Evolutionary conservation across 495 filamentous ascomycete species (phyloP), one percentile per base, ranked within the genome.

Genomic region (Penicillium silybi): DNA sequence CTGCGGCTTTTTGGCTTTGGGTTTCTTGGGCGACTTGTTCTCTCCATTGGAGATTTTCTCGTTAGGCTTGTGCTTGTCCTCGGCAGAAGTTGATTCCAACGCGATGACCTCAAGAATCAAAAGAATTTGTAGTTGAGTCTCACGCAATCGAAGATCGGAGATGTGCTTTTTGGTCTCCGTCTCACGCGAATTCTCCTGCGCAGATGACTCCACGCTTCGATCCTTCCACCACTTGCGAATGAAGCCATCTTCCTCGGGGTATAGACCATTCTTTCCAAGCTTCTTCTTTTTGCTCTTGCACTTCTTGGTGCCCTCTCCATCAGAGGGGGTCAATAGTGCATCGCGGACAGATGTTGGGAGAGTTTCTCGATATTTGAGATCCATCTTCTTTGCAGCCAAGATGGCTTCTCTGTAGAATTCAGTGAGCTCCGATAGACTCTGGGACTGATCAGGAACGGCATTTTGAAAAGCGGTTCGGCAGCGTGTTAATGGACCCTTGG

Each of bases 401-500:
- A 95, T 79, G 37, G 88, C 76, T 42, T 81, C 80, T 55, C 85
- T 80, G 20, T 96, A 73, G 52, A 86, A 93, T 1, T 76, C 73
- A 41, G 85, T 68, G 3, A 95, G 70, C 41, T 88, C 79, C 3
- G 44, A 40, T 13, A 64, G 46, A 13, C 44, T 51, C 41, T 34
- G 54, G n/a, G 56, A 55, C 42, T 57, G 58, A 20, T 56, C 73
- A 62, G 64, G 73, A 15, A 80, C 75, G 22, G 81, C 73, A 22
- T 80, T 67, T 57, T 87, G 81, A 54, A 95, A 90, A 29, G 83
- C 82, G 42, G 85, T 85, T 47, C 93, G 80, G 18, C 89, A 90
- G 59, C 90, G 81, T n/a, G 95, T 88, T 18, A 97, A 76, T 4
- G 93, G 90, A 1, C 93, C 93, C 75, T 98, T 98, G 17, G 92